phyloP scores from a whole-genome alignment of 1,139 yeast species.

The Kodamaea arcana region DNA sequence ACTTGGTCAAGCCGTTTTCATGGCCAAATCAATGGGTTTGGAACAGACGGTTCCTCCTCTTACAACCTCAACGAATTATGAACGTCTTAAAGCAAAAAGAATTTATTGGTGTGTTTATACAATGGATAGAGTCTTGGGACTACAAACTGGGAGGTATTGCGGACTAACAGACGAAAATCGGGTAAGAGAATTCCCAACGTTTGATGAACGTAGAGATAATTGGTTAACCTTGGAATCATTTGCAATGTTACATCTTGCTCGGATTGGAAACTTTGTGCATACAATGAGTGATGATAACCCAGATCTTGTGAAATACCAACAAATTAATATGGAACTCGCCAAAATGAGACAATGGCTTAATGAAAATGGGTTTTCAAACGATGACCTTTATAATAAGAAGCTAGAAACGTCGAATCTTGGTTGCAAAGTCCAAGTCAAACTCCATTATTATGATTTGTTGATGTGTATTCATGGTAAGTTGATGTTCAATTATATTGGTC shows the following conservation, averaged over 20 bases:
- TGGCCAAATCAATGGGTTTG: conserved; percentile 57
- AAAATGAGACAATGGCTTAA: conserved; percentile 32
- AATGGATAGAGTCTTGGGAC: conserved; percentile 51
- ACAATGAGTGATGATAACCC: conserved; percentile 25
- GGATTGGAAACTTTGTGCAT: conserved; percentile 35
- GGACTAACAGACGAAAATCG: conserved; percentile 38
- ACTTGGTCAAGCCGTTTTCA: conserved; percentile 49
- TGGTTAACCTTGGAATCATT: conserved; percentile 54
- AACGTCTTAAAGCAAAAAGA: conserved; percentile 46
- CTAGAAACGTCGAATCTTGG: conserved; percentile 8
- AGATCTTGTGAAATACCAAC: conserved; percentile 29
- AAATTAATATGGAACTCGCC: conserved; percentile 31
- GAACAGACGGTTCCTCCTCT: conserved; percentile 24
- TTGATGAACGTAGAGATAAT: conserved; percentile 38
- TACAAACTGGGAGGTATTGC: conserved; percentile 52
- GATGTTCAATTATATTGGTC: conserved; percentile 33
- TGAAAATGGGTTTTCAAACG: conserved; percentile 33
- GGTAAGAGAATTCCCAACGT: conserved; percentile 29
- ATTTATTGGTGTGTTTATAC: conserved; percentile 58
- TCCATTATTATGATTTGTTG: conserved; percentile 40
- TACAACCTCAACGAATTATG: conserved; percentile 36
- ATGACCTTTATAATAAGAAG: conserved; percentile 17
- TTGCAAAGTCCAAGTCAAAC: conserved; percentile 36
- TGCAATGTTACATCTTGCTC: conserved; percentile 43
- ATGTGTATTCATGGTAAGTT: conserved; percentile 36